Evolutionary conservation across 2,329 filamentous ascomycete genomes (phyloP), one percentile per base, ranked within the genome.

Genomic region (Clonostachys chloroleuca): DNA sequence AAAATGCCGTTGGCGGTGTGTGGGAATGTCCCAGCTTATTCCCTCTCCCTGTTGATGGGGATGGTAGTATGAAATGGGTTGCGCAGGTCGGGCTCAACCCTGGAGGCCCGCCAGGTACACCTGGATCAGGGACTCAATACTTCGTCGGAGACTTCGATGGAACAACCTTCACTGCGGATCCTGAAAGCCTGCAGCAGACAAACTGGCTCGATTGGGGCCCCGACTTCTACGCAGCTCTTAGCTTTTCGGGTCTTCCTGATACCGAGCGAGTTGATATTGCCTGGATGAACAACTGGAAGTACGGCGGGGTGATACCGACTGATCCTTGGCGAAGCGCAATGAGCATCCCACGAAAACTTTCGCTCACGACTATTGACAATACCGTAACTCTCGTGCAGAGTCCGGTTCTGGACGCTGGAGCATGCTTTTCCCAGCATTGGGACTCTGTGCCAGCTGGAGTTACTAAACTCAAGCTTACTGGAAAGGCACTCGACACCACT

Each of bases 251-350:
- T 17, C 34, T 48, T 6, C 42, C 42, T n/a, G 42, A 17, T 17
- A 40, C 39, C 30, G 36, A 48, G 14, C 46, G 42, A 10, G 35
- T 48, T 12, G n/a, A 44, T n/a, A 44, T 48, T 24, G 42, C 46
- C 6, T 48, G 46, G 46, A 45, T 45, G 42, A 44, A 18, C 37
- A 48, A 48, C 46, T 48, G 46, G 46, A 42, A 48, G 36, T 48
- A 48, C 14, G 46, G 12, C 12, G 42, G 12, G n/a, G 36, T n/a
- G 18, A 42, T 48, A 14, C 46, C 46, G 6, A 48, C 46, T 6
- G 46, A 45, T 14, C 42, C 42, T 36, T 48, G 46, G 46, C 46
- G 46, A 13, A 48, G 46, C 36, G 36, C 46, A 36, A 17, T 41
- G 12, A 41, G 20, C 36, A 34, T 48, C 24, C 46, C 46, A n/a